Evolutionary conservation across 176 grass and related monocot species (phyloP), one percentile per base, ranked within the genome.

Genomic region (Eleusine indica): DNA sequence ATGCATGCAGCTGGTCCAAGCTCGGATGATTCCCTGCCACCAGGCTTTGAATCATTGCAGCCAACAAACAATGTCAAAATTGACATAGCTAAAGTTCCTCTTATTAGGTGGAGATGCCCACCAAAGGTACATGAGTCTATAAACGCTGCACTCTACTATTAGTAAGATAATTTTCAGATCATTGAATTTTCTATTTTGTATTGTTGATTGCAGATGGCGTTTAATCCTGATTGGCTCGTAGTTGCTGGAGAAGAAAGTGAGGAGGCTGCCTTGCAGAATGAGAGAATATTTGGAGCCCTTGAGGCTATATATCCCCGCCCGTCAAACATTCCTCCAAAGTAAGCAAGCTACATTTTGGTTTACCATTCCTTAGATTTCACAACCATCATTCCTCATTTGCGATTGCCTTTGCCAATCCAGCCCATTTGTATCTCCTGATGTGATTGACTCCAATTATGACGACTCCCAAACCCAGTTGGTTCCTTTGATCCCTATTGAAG

Each of bases 241-340:
- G 91, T 89, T 73, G 76, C 87, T 90, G 96, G 93, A 87, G 91
- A 90, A 92, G 96, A 99, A 94, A 99, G 89, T 82, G 75, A 81
- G 75, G 96, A 99, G 78, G 67, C 68, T 58, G 60, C 74, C 70
- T 56, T 85, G 76, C 90, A 99, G 85, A 87, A 96, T 86, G 85
- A 94, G 54, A 96, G 96, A 86, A 86, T 94, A 68, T 78, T 94
- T 77, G 91, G 91, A 80, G 81, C 82, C 43, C 97, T 99, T 41
- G 97, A 99, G 89, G 93, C 97, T 87, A 96, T 99, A 81, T 99
- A 99, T 89, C 97, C 97, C 70, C 93, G 97, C 10, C 75, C 81
- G 61, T 90, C 89, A 14, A 92, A 83, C 62, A 92, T 99, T 79
- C 97, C 97, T 60, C 88, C 89, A 79, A 96, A 96, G 97, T 99